A percentile compares a stretch with the other conserved stretches of the same genome.
These are phyloP conservation scores for Trametes gibbosa DNA, from an alignment of 768 basidiomycete genomes.

Conservation along the genomic window DNA sequence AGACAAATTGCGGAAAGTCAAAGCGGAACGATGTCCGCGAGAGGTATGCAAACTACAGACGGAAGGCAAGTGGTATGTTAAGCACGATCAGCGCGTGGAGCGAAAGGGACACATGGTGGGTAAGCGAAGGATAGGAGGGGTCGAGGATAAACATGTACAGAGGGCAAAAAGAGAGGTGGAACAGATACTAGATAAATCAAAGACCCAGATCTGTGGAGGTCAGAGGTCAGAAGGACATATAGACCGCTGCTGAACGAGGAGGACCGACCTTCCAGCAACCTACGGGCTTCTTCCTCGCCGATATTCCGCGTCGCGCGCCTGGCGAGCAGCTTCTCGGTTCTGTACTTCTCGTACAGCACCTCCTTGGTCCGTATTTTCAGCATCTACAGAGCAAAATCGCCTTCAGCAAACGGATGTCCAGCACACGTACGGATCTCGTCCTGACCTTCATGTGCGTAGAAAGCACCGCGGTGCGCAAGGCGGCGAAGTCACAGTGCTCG, in stretches of 20 bases:
- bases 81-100: not conserved
- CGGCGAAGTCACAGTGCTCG: conserved; percentile 83
- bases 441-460: conserved; percentile 83
- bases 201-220: conserved; percentile 19
- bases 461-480: conserved; percentile 78
- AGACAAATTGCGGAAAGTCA: not conserved
- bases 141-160: conserved; percentile 2
- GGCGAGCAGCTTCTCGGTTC: conserved; percentile 88
- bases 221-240: too few relatives aligned
- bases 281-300: conserved; percentile 68
- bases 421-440: not conserved
- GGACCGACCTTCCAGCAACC: conserved; percentile 79
- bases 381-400: conserved; percentile 42
- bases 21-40: conserved; percentile 6
- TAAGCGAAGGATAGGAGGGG: not conserved
- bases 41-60: conserved; percentile 13
- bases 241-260: too few relatives aligned
- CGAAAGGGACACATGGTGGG: not conserved
- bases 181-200: conserved; percentile 9
- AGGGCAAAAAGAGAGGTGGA: conserved; percentile 3
- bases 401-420: not conserved
- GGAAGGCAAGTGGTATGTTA: conserved; percentile 1
- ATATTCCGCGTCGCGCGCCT: conserved; percentile 80
- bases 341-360: conserved; percentile 89
- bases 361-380: conserved; percentile 83